Conservation (phyloP, 2,329 filamentous ascomycete species). For the Diaporthe batatas region DNA sequence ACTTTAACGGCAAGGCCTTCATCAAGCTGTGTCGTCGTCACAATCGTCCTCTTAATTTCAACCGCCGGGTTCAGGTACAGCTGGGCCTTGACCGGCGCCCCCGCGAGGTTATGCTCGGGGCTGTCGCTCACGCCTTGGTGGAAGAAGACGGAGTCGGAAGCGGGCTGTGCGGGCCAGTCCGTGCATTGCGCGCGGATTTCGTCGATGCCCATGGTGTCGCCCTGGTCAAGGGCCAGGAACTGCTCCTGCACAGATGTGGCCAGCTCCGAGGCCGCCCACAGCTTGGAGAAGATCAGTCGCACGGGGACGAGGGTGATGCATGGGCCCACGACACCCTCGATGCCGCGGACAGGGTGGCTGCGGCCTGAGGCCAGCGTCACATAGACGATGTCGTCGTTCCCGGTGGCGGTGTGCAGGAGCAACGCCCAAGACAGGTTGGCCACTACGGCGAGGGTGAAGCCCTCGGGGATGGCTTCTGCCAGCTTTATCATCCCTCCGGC, state of each 20-base stretch:
- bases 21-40: neutral
- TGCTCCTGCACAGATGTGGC: neutral
- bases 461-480: neutral
- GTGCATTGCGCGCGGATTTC: neutral
- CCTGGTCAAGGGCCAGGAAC: slow-evolving; percentile 6
- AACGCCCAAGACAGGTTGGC: slow-evolving; percentile 1
- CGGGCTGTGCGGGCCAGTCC: neutral
- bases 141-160: slow-evolving; percentile 3
- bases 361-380: neutral
- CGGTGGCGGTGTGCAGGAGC: slow-evolving; percentile 1
- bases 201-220: slow-evolving; percentile 2
- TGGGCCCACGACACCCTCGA: neutral
- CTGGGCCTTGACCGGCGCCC: neutral
- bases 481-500: neutral
- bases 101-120: neutral
- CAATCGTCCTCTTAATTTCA: neutral
- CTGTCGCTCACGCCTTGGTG: neutral
- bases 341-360: neutral
- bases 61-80: slow-evolving; percentile 5
- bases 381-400: neutral
- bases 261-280: neutral
- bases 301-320: slow-evolving; percentile 4
- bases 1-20: neutral
- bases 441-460: neutral
- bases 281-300: neutral